Evolutionary conservation across 179 eudicot genomes (phyloP).

Genomic region (Pouteria campechiana): DNA sequence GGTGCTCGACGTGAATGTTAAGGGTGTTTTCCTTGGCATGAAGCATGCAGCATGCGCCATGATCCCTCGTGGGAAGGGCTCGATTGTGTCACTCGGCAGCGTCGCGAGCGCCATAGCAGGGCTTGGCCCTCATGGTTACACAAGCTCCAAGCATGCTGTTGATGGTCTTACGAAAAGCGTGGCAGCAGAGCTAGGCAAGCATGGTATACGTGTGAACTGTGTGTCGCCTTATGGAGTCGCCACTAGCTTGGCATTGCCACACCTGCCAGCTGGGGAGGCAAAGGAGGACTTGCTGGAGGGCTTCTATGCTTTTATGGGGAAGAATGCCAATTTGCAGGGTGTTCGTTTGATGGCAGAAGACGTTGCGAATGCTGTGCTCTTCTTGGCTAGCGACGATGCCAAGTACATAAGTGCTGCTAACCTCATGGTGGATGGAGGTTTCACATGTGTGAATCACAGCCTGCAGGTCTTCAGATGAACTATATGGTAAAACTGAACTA

Average conservation of each 20-base stretch:
- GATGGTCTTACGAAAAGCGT: slow-evolving; percentile 73
- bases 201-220: slow-evolving; percentile 79
- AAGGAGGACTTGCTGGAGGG: slow-evolving; percentile 52
- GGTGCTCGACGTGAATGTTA: slow-evolving; percentile 63
- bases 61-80: slow-evolving; percentile 72
- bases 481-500: no score
- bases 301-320: slow-evolving; percentile 33
- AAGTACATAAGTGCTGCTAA: slow-evolving; percentile 65
- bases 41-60: slow-evolving; percentile 84
- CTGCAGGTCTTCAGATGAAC: slow-evolving; percentile 41
- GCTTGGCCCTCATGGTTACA: slow-evolving; percentile 67
- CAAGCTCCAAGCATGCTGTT: slow-evolving; percentile 86
- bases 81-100: slow-evolving; percentile 57
- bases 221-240: slow-evolving; percentile 80
- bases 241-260: slow-evolving; percentile 50
- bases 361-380: slow-evolving; percentile 63
- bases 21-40: slow-evolving; percentile 82
- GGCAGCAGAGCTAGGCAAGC: slow-evolving; percentile 81
- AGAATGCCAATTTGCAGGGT: slow-evolving; percentile 55
- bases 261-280: slow-evolving; percentile 60
- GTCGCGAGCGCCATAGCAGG: slow-evolving; percentile 55
- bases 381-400: slow-evolving; percentile 73
- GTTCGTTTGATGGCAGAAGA: slow-evolving; percentile 52
- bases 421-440: slow-evolving; percentile 77
- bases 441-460: slow-evolving; percentile 36